Evolutionary conservation across 78 protist species (phyloP).

Genomic region (Guillardia theta): DNA sequence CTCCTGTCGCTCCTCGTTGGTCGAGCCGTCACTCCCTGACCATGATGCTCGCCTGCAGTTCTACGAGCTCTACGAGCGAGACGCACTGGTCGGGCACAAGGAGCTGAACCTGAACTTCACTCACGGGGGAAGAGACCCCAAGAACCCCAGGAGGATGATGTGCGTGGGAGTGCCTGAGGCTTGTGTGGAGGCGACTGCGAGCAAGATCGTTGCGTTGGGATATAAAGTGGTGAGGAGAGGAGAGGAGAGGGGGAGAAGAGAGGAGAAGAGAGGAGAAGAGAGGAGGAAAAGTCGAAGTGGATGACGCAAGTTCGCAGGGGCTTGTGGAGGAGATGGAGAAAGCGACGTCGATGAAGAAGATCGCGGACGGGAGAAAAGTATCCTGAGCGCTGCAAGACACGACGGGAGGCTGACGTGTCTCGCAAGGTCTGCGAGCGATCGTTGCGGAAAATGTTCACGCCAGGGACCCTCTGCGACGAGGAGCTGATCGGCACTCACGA

Average conservation of each 20-base stretch:
- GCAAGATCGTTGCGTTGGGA: neutral
- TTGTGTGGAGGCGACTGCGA: neutral
- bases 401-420: neutral
- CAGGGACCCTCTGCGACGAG: neutral
- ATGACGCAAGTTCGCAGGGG: too few relatives aligned
- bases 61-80: neutral
- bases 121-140: slow-evolving; percentile 2
- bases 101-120: neutral
- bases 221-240: slow-evolving; percentile 1
- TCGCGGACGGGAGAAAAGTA: too few relatives aligned
- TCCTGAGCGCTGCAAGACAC: too few relatives aligned
- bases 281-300: too few relatives aligned
- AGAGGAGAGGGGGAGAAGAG: too few relatives aligned
- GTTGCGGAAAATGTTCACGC: neutral
- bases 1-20: too few relatives aligned
- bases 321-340: slow-evolving; percentile 23
- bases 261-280: too few relatives aligned
- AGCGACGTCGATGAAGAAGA: neutral
- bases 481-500: neutral
- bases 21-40: too few relatives aligned
- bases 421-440: neutral
- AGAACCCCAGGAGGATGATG: neutral
- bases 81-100: neutral
- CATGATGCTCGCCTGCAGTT: too few relatives aligned
- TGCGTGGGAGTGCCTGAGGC: slow-evolving; percentile 11